Evolutionary conservation across 2,329 filamentous ascomycete genomes (phyloP), one percentile per base, ranked within the genome.

Genomic region (Acephala macrosclerotiorum): DNA sequence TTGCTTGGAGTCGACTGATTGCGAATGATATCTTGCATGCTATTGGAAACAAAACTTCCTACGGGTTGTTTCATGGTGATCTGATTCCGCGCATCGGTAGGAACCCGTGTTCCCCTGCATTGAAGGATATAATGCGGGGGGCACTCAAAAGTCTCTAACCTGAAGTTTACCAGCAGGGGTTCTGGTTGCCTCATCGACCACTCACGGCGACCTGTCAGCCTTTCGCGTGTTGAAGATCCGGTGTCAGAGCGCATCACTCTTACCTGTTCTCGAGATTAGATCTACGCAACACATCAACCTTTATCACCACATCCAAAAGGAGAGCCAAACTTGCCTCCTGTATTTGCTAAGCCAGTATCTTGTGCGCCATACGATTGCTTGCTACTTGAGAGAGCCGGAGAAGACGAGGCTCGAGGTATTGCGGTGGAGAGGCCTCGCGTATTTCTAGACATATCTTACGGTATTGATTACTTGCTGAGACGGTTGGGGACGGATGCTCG

Each of bases 11-110:
- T 18, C 3, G 9, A 22, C n/a, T 49, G 9, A n/a, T 16, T 3
- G n/a, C n/a, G 3, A 49, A 14, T 49, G 26, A 53, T 53, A 53
- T 29, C 29, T 53, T 12, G n/a, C 18, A 29, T 53, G 25, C 25
- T 53, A 51, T 51, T 47, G 29, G 53, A 63, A 63, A 63, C 53
- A 53, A 63, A 63, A 63, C 26, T 36, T 18, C 12, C 26, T 33
- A 11, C 8, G 25, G 26, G 14, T 56, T 18, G 60, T 63, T 63
- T 63, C 60, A 63, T 22, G 60, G 33, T 58, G 36, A 63, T 63
- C 60, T 57, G 60, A 63, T 58, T 51, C 35, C 42, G 18, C 40
- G 38, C 25, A 58, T 26, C 18, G 60, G 47, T 26, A 22, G 36
- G 33, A 45, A 33, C 20, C 60, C 42, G 58, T 36, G 14, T 38